Evolutionary conservation across 148 eudicot genomes (phyloP).

Genomic region (Mesembryanthemum crystallinum): DNA sequence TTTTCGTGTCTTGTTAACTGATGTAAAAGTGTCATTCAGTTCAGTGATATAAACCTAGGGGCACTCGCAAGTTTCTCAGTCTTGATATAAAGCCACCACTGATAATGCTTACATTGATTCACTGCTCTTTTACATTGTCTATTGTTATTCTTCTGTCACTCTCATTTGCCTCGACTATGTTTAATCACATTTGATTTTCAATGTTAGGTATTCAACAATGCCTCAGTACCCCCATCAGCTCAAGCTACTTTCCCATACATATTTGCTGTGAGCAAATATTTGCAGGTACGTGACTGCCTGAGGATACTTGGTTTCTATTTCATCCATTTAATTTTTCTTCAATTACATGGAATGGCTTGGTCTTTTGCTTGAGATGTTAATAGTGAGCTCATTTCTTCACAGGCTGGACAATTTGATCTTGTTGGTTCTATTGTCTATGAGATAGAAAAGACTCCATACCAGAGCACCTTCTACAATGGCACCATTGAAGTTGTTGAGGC

Average conservation of each 20-base stretch:
- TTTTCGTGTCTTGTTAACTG: background rate
- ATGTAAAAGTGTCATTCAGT: background rate
- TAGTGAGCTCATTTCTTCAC: conserved; percentile 21
- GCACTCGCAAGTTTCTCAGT: background rate
- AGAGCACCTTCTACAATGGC: conserved; percentile 86
- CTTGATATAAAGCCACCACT: background rate
- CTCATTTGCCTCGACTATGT: background rate
- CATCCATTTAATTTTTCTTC: background rate
- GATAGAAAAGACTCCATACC: conserved; percentile 71
- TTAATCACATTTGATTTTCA: background rate
- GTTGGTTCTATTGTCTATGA: conserved; percentile 80
- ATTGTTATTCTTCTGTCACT: background rate
- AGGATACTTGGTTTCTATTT: background rate
- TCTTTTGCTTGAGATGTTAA: conserved; percentile 15
- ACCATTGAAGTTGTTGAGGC: conserved; percentile 88
- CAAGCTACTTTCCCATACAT: conserved; percentile 86
- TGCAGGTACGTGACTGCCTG: conserved; percentile 52
- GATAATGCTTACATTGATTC: background rate
- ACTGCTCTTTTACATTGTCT: background rate
- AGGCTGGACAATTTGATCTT: conserved; percentile 92
- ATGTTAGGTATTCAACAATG: conserved; percentile 66
- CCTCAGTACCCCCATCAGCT: conserved; percentile 79
- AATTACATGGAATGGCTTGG: background rate
- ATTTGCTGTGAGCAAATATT: conserved; percentile 85
- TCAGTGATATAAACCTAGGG: background rate